These are phyloP conservation scores for Populus ilicifolia DNA, from an alignment of 345 rosid species.

Conservation along the genomic window DNA sequence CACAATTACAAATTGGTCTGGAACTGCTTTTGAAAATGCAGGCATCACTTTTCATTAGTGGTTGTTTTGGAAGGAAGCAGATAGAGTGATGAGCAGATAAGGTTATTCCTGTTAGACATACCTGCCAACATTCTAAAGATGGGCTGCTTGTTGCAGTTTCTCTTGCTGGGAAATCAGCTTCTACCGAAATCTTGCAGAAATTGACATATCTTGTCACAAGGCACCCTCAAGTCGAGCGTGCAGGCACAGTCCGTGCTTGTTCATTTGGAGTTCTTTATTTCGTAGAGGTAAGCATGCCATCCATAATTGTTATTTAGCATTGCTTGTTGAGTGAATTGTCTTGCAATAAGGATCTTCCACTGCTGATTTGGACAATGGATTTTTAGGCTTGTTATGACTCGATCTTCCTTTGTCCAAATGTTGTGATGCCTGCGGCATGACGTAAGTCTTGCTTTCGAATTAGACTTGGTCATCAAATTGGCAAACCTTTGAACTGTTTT, in stretches of 20 bases:
- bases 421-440: neutral
- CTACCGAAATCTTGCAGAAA: constrained; percentile 77
- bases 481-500: neutral
- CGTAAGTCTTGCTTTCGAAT: neutral
- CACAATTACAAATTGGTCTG: constrained; percentile 85
- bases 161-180: constrained; percentile 81
- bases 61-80: neutral
- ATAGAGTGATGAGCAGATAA: neutral
- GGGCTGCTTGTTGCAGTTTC: constrained; percentile 48
- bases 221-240: constrained; percentile 67
- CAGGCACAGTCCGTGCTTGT: constrained; percentile 90
- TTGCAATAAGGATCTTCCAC: neutral
- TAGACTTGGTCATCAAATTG: neutral
- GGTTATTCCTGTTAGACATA: neutral
- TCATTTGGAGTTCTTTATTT: constrained; percentile 87
- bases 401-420: neutral
- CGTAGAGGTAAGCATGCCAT: constrained; percentile 51
- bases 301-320: neutral
- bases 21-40: constrained; percentile 86
- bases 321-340: neutral
- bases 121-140: neutral
- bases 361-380: neutral
- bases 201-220: constrained; percentile 66
- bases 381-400: neutral
- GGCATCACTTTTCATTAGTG: constrained; percentile 28